phyloP scores from a whole-genome alignment of 2,329 filamentous ascomycete species.

The Aspergillus sp. region DNA sequence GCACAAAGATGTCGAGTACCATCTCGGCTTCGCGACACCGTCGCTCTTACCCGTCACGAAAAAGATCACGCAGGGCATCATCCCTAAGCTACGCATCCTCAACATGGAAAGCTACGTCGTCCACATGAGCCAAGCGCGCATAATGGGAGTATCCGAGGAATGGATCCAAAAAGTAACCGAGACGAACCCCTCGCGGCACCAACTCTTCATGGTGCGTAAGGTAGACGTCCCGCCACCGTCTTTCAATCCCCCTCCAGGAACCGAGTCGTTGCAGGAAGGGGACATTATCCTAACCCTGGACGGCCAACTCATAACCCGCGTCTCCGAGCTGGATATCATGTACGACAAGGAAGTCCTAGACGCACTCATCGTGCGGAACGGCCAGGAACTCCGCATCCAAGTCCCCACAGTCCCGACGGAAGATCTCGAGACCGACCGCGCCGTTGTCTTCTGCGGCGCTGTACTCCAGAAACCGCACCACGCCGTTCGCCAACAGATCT shows the following conservation, averaged over 20 bases:
- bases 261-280: slow-evolving; percentile 70
- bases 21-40: slow-evolving; percentile 83
- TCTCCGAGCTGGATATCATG: slow-evolving; percentile 92
- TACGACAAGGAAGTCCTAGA: slow-evolving; percentile 80
- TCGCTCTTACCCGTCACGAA: slow-evolving; percentile 82
- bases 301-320: slow-evolving; percentile 83
- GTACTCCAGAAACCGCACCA: slow-evolving; percentile 90
- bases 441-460: slow-evolving; percentile 91
- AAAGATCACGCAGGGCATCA: slow-evolving; percentile 71
- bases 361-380: slow-evolving; percentile 78
- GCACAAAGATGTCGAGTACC: slow-evolving; percentile 90
- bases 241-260: slow-evolving; percentile 24
- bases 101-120: slow-evolving; percentile 93
- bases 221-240: slow-evolving; percentile 56
- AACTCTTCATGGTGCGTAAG: slow-evolving; percentile 98
- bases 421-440: slow-evolving; percentile 85
- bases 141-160: slow-evolving; percentile 93
- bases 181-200: slow-evolving; percentile 85
- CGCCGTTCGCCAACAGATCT: slow-evolving; percentile 94
- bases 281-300: slow-evolving; percentile 91
- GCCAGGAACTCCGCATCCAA: slow-evolving; percentile 67
- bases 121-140: slow-evolving; percentile 91
- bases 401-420: slow-evolving; percentile 81
- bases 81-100: slow-evolving; percentile 78
- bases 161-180: slow-evolving; percentile 89